phyloP scores from a whole-genome alignment of 23 red algal genomes.

The Porphyridium purpureum region DNA sequence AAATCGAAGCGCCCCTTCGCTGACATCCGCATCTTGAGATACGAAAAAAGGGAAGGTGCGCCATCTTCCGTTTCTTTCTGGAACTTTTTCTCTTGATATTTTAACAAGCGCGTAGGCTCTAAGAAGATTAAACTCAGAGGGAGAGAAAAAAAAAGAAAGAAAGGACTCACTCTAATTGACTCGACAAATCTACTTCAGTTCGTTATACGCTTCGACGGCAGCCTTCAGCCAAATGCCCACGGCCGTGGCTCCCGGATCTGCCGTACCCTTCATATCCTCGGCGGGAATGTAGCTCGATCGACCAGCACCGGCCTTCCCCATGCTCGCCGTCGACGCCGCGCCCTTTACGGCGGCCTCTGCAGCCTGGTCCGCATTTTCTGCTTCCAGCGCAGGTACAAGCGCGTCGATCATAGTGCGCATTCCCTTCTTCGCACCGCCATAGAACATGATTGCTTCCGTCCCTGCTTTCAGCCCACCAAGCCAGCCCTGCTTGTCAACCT shows the following conservation, averaged over 20 bases:
- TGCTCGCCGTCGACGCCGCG: background rate
- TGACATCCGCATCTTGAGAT: no score
- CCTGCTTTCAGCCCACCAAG: background rate
- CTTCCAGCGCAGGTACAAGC: slow-evolving; percentile 19
- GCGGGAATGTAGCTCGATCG: background rate
- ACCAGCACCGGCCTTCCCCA: background rate
- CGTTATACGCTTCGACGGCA: background rate
- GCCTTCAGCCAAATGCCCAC: background rate
- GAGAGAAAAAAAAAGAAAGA: no score
- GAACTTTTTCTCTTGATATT: no score
- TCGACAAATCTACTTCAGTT: no score
- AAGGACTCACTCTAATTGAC: no score
- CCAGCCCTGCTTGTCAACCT: slow-evolving; percentile 3
- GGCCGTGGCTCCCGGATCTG: background rate
- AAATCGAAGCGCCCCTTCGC: no score
- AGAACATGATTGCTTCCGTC: slow-evolving; percentile 26
- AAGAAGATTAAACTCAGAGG: no score
- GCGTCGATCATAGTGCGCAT: slow-evolving; percentile 40
- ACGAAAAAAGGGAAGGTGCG: no score
- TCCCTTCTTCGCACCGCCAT: slow-evolving; percentile 29
- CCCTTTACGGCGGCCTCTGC: slow-evolving; percentile 16
- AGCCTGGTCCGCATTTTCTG: slow-evolving; percentile 12
- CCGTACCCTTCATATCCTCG: background rate
- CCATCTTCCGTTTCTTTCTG: no score
- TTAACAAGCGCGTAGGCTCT: no score